Percentiles rank a stretch among this genome's conserved stretches.
phyloP scores from a whole-genome alignment of 2,329 filamentous ascomycete species.

The Colletotrichum sp. region DNA sequence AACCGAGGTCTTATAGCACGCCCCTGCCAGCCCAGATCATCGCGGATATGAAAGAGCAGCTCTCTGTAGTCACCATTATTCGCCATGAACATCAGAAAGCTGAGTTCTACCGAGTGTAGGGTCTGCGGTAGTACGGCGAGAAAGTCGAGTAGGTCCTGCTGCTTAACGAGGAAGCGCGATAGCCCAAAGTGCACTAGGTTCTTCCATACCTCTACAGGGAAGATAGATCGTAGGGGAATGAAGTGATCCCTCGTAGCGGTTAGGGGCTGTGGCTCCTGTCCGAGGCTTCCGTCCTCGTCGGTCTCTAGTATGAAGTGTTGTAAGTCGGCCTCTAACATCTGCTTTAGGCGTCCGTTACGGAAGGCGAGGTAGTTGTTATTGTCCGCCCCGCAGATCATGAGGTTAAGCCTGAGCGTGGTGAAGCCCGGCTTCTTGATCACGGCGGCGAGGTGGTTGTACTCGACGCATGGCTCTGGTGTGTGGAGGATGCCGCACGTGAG shows the following conservation, averaged over 20 bases:
- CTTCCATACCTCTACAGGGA: conserved; percentile 33
- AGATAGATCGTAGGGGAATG: conserved; percentile 29
- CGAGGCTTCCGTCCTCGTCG: background rate
- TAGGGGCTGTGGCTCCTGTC: background rate
- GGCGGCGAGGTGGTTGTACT: conserved; percentile 28
- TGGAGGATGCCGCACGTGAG: conserved; percentile 36
- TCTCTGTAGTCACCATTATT: background rate
- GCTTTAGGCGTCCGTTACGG: conserved; percentile 21
- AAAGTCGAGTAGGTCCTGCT: conserved; percentile 31
- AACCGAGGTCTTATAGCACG: conserved; percentile 6
- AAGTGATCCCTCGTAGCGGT: background rate
- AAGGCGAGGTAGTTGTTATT: conserved; percentile 9
- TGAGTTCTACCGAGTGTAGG: conserved; percentile 36
- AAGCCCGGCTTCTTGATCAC: conserved; percentile 30
- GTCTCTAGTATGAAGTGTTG: conserved; percentile 27
- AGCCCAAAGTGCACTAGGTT: conserved; percentile 36
- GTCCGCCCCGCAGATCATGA: conserved; percentile 20
- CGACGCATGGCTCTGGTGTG: conserved; percentile 19
- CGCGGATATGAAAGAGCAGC: conserved; percentile 25
- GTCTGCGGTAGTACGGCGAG: conserved; percentile 31
- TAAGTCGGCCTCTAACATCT: conserved; percentile 24
- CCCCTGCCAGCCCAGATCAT: conserved; percentile 23
- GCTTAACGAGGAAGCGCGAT: conserved; percentile 27
- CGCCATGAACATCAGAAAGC: conserved; percentile 31
- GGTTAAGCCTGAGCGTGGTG: conserved; percentile 27